Conservation (phyloP, 2,329 filamentous ascomycete species). For the Blastomyces parvus region DNA sequence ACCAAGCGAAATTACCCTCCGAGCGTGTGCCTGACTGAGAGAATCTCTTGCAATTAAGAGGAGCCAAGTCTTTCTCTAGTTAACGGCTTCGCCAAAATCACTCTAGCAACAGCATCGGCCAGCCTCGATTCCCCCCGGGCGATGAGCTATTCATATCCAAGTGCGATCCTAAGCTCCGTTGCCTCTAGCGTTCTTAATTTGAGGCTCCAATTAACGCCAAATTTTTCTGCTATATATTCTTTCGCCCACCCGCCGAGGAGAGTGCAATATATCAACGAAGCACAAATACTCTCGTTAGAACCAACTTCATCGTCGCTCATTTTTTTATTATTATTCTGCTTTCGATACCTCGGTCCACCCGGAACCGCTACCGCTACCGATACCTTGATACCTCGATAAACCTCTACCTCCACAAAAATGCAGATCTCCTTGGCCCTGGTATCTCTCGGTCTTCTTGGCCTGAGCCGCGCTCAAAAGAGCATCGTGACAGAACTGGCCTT, state of each 20-base stretch:
- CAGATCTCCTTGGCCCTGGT: background rate
- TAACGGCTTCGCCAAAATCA: background rate
- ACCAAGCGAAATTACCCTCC: too few species aligned
- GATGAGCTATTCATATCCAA: background rate
- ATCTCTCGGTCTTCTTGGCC: conserved; percentile 1
- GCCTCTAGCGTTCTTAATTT: background rate
- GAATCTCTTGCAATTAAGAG: too few species aligned
- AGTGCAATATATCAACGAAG: background rate
- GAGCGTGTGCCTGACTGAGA: too few species aligned
- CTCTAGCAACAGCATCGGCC: background rate
- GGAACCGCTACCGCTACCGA: background rate
- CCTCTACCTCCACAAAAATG: background rate
- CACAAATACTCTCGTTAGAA: background rate
- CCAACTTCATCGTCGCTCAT: background rate
- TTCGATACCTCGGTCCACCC: background rate
- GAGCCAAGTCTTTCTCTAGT: background rate
- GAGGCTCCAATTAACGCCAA: background rate
- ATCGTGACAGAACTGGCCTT: background rate
- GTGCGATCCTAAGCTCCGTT: background rate
- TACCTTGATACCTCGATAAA: background rate
- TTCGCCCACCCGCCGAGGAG: background rate
- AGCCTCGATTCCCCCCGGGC: background rate
- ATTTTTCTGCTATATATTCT: background rate
- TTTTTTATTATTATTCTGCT: background rate
- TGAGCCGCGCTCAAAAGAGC: background rate